Conservation (phyloP, 192 early-diverging fungal species). For the Entrophospora sp. region DNA sequence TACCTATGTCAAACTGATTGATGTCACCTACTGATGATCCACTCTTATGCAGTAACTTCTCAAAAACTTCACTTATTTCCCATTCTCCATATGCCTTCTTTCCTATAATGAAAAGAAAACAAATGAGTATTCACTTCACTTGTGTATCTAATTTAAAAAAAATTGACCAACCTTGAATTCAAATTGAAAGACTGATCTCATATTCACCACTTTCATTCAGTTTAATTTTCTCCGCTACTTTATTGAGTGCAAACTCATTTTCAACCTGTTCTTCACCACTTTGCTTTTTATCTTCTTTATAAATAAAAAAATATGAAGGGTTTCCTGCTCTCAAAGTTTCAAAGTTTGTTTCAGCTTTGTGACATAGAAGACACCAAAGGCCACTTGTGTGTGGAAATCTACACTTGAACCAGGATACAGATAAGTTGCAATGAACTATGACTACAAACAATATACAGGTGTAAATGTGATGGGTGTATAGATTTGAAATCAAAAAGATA, state of each 20-base stretch:
- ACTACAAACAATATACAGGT: neutral
- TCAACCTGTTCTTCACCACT: neutral
- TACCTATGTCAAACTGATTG: neutral
- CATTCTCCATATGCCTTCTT: conserved; percentile 8
- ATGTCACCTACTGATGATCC: neutral
- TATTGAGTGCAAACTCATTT: neutral
- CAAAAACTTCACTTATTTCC: conserved; percentile 2
- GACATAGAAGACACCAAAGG: neutral
- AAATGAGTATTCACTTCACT: neutral
- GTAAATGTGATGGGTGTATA: too few relatives aligned
- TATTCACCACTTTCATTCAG: neutral
- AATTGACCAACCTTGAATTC: neutral
- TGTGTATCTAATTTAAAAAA: neutral
- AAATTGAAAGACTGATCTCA: neutral
- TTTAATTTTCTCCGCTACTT: neutral
- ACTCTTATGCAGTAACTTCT: neutral
- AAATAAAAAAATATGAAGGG: neutral
- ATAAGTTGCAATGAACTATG: neutral
- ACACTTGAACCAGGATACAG: neutral
- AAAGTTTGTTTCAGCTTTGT: neutral
- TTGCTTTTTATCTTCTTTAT: neutral
- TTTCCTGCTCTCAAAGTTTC: neutral
- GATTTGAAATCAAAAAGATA: neutral
- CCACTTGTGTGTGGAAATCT: neutral
- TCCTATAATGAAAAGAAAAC: neutral